These are phyloP conservation scores for Dillenia suffruticosa DNA, from an alignment of 164 flowering plant genomes.

Conservation along the genomic window DNA sequence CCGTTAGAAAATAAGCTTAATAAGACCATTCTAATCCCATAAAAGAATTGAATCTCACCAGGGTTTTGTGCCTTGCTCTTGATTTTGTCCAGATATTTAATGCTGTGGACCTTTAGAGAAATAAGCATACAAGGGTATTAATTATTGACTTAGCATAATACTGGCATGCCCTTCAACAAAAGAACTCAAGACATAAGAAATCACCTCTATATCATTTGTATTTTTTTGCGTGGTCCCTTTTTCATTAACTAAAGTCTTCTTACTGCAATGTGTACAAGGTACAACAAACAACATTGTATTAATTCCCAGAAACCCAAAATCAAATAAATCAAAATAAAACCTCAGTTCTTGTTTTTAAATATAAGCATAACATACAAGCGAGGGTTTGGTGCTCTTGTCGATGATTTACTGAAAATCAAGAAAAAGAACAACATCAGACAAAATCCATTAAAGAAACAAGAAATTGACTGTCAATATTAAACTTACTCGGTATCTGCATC, in stretches of 20 bases:
- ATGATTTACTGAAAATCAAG: constrained; percentile 2
- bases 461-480: neutral
- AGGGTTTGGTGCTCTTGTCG: no score
- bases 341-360: no score
- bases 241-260: constrained; percentile 18
- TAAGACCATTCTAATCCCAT: neutral
- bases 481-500: constrained; percentile 18
- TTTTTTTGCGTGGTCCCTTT: constrained; percentile 10
- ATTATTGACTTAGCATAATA: neutral
- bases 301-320: neutral
- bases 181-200: neutral
- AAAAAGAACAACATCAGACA: neutral
- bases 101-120: constrained; percentile 23
- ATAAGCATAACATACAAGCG: no score
- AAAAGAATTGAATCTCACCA: constrained; percentile 26
- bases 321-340: neutral
- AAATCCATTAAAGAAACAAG: neutral
- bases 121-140: neutral
- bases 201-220: constrained; percentile 23
- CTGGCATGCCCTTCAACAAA: neutral
- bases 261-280: constrained; percentile 1
- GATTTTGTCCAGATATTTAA: constrained; percentile 21
- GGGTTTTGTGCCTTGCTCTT: constrained; percentile 26
- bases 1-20: neutral
- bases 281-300: neutral